Evolutionary conservation across 306 rosid genomes (phyloP).

Genomic region (Rosa rugosa): DNA sequence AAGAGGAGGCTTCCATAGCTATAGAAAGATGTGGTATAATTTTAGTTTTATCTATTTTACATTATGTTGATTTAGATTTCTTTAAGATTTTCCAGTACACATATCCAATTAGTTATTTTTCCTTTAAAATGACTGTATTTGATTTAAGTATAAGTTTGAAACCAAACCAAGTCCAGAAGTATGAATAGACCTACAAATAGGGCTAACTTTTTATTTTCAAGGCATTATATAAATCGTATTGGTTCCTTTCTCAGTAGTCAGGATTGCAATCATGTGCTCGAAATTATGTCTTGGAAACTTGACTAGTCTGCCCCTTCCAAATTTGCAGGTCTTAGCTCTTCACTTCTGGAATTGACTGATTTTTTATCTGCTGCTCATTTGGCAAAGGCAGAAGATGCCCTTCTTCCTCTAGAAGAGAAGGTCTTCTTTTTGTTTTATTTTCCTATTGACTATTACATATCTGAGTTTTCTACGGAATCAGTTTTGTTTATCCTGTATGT

Average conservation of each 20-base stretch:
- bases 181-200: neutral
- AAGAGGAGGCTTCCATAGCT: slow-evolving; percentile 67
- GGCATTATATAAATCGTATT: neutral
- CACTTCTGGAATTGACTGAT: slow-evolving; percentile 70
- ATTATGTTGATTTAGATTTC: neutral
- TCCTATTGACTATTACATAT: neutral
- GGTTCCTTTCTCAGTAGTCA: neutral
- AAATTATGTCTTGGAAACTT: slow-evolving; percentile 2
- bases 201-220: neutral
- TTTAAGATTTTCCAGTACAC: neutral
- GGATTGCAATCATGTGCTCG: neutral
- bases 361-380: slow-evolving; percentile 75
- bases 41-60: neutral
- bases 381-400: slow-evolving; percentile 64
- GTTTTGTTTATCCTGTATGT: neutral
- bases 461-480: slow-evolving; percentile 6
- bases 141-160: neutral
- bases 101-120: neutral
- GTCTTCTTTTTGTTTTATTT: slow-evolving; percentile 37
- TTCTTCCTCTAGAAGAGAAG: slow-evolving; percentile 54
- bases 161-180: neutral
- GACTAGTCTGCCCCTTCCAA: slow-evolving; percentile 14
- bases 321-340: slow-evolving; percentile 56
- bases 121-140: neutral
- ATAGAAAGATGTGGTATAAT: slow-evolving; percentile 79